phyloP scores from a whole-genome alignment of 768 basidiomycete genomes.

The Tulasnella sp. region DNA sequence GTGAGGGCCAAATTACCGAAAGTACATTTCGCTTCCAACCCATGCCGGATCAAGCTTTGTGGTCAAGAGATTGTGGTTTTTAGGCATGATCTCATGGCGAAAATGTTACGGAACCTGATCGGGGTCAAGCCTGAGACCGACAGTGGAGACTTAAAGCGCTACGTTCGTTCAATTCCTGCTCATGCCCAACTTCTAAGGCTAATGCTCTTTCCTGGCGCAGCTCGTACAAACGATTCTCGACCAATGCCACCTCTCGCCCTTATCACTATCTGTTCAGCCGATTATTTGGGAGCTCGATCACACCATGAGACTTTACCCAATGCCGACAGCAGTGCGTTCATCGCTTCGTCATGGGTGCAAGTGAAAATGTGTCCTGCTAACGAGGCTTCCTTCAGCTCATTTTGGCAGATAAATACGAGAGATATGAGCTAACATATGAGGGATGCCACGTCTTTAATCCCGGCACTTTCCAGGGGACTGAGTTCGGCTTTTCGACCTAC shows the following conservation, averaged over 20 bases:
- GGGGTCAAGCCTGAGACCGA: constrained; percentile 77
- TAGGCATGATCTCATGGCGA: constrained; percentile 87
- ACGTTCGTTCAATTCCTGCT: constrained; percentile 49
- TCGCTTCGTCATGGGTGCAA: background rate
- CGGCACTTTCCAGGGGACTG: constrained; percentile 79
- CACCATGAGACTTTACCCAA: constrained; percentile 83
- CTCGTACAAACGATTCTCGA: constrained; percentile 95
- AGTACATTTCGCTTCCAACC: constrained; percentile 80
- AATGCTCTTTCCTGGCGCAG: constrained; percentile 41
- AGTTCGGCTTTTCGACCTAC: constrained; percentile 85
- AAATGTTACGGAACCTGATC: constrained; percentile 88
- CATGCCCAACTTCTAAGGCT: background rate
- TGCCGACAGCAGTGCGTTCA: constrained; percentile 77
- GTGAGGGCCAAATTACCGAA: constrained; percentile 72
- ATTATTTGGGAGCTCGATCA: constrained; percentile 89
- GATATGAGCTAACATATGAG: constrained; percentile 93
- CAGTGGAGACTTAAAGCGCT: constrained; percentile 80
- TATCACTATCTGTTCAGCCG: constrained; percentile 80
- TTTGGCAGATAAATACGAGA: constrained; percentile 93
- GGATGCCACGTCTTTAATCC: constrained; percentile 99
- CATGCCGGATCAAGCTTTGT: constrained; percentile 92
- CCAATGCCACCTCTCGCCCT: constrained; percentile 88
- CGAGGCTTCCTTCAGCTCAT: constrained; percentile 54
- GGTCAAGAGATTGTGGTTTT: constrained; percentile 94
- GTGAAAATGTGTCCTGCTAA: constrained; percentile 24